Conservation (phyloP, 2,329 filamentous ascomycete species). For the Neonectria hederae region DNA sequence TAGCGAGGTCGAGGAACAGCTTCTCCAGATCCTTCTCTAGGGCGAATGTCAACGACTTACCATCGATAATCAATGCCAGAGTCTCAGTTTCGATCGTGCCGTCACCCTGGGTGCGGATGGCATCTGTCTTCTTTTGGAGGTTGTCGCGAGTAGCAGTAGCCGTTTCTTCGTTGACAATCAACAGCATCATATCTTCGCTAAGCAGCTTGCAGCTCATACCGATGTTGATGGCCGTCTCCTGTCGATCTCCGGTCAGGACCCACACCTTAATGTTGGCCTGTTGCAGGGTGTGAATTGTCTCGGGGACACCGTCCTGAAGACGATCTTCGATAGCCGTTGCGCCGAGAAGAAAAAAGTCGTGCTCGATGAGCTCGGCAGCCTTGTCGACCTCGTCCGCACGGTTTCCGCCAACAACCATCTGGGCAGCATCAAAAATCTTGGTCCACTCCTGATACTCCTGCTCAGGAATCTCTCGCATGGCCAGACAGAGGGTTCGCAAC, state of each 20-base stretch:
- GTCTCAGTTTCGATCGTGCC: slow-evolving; percentile 83
- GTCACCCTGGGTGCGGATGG: slow-evolving; percentile 84
- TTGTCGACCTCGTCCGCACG: slow-evolving; percentile 96
- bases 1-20: slow-evolving; percentile 88
- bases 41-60: slow-evolving; percentile 92
- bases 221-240: slow-evolving; percentile 99
- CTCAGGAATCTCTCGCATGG: slow-evolving; percentile 92
- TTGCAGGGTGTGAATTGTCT: slow-evolving; percentile 97
- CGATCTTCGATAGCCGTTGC: slow-evolving; percentile 98
- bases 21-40: slow-evolving; percentile 95
- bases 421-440: slow-evolving; percentile 84
- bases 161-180: slow-evolving; percentile 94
- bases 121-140: slow-evolving; percentile 90
- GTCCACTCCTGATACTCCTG: slow-evolving; percentile 89
- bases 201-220: slow-evolving; percentile 99
- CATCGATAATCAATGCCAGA: slow-evolving; percentile 92
- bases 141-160: slow-evolving; percentile 85
- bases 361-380: slow-evolving; percentile 94
- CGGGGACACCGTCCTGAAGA: slow-evolving; percentile 95
- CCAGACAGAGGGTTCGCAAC: slow-evolving; percentile 90
- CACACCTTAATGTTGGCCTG: slow-evolving; percentile 98
- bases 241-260: slow-evolving; percentile 96
- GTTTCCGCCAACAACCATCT: slow-evolving; percentile 90
- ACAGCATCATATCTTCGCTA: slow-evolving; percentile 96
- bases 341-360: slow-evolving; percentile 88